Evolutionary conservation across 75 land plant genomes (phyloP).

Genomic region (Azolla pinnata): DNA sequence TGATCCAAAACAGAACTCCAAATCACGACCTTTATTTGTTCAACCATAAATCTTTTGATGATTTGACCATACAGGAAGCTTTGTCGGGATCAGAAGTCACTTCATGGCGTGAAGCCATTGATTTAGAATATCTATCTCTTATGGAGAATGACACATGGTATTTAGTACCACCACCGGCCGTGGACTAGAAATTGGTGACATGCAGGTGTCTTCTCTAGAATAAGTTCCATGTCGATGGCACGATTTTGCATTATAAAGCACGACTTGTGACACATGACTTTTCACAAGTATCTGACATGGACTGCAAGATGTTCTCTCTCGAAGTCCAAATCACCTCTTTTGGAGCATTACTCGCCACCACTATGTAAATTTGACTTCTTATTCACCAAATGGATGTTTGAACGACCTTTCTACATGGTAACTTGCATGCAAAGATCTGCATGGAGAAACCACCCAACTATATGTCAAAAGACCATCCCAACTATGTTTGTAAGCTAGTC

Average conservation of each 20-base stretch:
- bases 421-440: slow-evolving; percentile 11
- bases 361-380: neutral
- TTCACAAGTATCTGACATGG: slow-evolving; percentile 16
- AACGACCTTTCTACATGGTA: slow-evolving; percentile 16
- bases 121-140: slow-evolving; percentile 8
- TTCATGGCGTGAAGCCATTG: slow-evolving; percentile 11
- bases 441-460: slow-evolving; percentile 17
- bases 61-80: neutral
- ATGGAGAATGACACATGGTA: slow-evolving; percentile 10
- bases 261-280: slow-evolving; percentile 12
- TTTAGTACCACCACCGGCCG: slow-evolving; percentile 12
- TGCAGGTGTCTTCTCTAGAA: slow-evolving; percentile 12
- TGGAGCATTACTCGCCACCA: slow-evolving; percentile 5
- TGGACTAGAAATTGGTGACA: neutral
- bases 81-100: neutral
- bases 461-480: neutral
- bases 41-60: neutral
- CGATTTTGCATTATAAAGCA: slow-evolving; percentile 15
- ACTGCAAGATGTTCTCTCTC: slow-evolving; percentile 16
- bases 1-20: neutral
- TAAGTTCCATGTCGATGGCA: slow-evolving; percentile 12
- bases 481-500: slow-evolving; percentile 8
- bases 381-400: slow-evolving; percentile 27
- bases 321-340: slow-evolving; percentile 7
- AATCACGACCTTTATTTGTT: neutral